phyloP scores from a whole-genome alignment of 768 basidiomycete genomes.

The Termitomyces sp. region DNA sequence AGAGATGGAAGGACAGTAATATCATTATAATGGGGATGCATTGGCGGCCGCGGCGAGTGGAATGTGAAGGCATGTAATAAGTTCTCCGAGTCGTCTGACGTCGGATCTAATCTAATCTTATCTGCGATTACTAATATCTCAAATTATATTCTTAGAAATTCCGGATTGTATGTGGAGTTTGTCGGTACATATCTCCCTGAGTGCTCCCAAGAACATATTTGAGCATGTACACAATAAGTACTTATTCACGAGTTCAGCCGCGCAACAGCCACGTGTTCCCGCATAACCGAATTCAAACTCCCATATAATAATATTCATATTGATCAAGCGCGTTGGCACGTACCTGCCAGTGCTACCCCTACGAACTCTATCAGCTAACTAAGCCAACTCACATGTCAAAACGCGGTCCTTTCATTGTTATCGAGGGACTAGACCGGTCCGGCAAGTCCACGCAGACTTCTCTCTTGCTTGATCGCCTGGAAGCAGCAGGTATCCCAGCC shows the following conservation, averaged over 20 bases:
- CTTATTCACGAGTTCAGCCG: not conserved
- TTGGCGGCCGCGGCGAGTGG: no score
- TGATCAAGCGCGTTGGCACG: not conserved
- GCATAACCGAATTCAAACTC: not conserved
- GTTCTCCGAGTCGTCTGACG: no score
- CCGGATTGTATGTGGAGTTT: no score
- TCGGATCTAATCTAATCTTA: not conserved
- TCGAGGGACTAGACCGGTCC: conserved; percentile 94
- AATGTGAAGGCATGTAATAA: no score
- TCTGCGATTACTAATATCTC: not conserved
- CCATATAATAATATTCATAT: no score
- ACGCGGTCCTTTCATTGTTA: conserved; percentile 83
- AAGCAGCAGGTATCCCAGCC: conserved; percentile 40
- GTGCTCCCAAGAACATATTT: no score
- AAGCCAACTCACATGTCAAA: conserved; percentile 12
- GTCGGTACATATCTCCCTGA: not conserved
- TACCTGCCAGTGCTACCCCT: not conserved
- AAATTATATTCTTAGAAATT: no score
- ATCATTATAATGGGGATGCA: no score
- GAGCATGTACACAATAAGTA: not conserved
- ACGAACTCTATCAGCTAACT: no score
- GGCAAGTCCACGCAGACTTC: conserved; percentile 91
- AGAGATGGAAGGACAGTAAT: no score
- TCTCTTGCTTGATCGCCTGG: conserved; percentile 53
- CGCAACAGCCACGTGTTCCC: not conserved